These are phyloP conservation scores for Sistotremastrum niveocremeum DNA, from an alignment of 768 basidiomycete species.

Conservation along the genomic window DNA sequence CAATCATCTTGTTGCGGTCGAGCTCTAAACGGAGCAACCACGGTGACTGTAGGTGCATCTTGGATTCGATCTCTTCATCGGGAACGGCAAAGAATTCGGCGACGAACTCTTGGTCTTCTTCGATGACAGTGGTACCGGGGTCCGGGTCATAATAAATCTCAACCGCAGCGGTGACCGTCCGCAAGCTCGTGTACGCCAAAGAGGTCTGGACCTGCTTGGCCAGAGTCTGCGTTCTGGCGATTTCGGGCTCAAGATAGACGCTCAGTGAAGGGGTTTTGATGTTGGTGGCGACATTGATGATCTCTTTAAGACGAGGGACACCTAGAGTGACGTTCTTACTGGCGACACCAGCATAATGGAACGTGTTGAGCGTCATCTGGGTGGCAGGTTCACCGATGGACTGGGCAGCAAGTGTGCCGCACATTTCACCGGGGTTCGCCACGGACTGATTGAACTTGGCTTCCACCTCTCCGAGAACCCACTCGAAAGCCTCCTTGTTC, in stretches of 20 bases:
- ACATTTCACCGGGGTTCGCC: conserved; percentile 96
- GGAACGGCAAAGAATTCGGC: conserved; percentile 99
- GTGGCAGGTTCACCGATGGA: conserved; percentile 99
- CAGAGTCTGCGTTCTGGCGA: conserved; percentile 41
- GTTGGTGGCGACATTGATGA: conserved; percentile 97
- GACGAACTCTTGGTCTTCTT: conserved; percentile 91
- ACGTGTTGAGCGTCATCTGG: conserved; percentile 99
- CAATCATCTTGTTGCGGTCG: conserved; percentile 95
- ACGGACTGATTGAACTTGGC: conserved; percentile 90
- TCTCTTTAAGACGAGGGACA: conserved; percentile 97
- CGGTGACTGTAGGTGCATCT: conserved; percentile 84
- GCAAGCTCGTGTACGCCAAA: conserved; percentile 84
- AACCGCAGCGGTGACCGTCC: conserved; percentile 87
- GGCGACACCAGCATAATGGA: conserved; percentile 99
- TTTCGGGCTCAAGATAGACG: conserved; percentile 70
- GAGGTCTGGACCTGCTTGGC: conserved; percentile 91
- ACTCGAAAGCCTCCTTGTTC: conserved; percentile 89
- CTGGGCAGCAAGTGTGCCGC: conserved; percentile 93
- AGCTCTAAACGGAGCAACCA: conserved; percentile 96
- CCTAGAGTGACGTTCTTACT: conserved; percentile 99
- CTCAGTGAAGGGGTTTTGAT: conserved; percentile 97
- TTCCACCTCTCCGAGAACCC: conserved; percentile 94
- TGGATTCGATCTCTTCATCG: conserved; percentile 87
- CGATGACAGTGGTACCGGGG: conserved; percentile 83
- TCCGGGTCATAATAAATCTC: conserved; percentile 99